A percentile compares a stretch with the other conserved stretches of the same genome.
These are phyloP conservation scores for Xanthoconium stramineum DNA, from an alignment of 768 basidiomycete genomes.

Conservation along the genomic window DNA sequence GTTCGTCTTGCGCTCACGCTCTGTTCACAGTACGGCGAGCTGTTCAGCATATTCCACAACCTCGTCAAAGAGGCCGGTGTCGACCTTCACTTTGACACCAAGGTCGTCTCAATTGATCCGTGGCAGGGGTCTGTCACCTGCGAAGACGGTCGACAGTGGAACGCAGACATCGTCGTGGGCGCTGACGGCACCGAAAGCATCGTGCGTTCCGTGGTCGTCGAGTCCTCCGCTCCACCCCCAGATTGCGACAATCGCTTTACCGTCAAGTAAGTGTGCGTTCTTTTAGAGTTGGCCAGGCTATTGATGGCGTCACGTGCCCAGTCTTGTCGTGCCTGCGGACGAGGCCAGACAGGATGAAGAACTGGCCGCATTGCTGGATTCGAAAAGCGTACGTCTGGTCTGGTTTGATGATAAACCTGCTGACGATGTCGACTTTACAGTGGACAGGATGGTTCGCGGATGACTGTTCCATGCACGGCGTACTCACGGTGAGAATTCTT, in stretches of 20 bases:
- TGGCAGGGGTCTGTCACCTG: constrained; percentile 32
- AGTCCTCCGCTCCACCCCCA: constrained; percentile 1
- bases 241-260: constrained; percentile 15
- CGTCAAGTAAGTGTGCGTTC: constrained; percentile 11
- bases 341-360: constrained; percentile 17
- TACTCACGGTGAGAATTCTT: constrained; percentile 16
- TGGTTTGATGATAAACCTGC: background rate
- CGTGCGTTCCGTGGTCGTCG: constrained; percentile 34
- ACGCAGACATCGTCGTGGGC: constrained; percentile 54
- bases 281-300: background rate
- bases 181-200: constrained; percentile 58
- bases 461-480: constrained; percentile 17
- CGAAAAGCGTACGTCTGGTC: constrained; percentile 7
- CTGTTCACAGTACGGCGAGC: constrained; percentile 46
- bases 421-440: constrained; percentile 2
- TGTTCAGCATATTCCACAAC: constrained; percentile 47
- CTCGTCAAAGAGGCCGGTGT: constrained; percentile 47
- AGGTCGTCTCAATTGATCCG: constrained; percentile 34
- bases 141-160: constrained; percentile 39
- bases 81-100: constrained; percentile 39
- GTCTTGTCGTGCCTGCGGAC: constrained; percentile 19
- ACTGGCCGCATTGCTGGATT: constrained; percentile 8
- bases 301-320: background rate
- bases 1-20: background rate
- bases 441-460: constrained; percentile 24